These are phyloP conservation scores for Turnera subulata DNA, from an alignment of 345 rosid species.

Conservation along the genomic window DNA sequence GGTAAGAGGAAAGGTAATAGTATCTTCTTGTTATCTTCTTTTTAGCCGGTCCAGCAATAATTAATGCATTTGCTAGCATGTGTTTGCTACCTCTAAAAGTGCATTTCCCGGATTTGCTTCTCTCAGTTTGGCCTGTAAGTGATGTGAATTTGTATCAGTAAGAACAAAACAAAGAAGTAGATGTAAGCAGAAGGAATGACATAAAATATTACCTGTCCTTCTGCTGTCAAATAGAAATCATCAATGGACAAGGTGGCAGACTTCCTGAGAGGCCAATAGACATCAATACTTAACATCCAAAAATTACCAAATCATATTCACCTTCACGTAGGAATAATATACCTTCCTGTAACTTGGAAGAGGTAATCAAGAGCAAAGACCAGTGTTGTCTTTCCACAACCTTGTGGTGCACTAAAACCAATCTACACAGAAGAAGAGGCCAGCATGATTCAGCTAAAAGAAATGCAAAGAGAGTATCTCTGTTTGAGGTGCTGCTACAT, in stretches of 20 bases:
- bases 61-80: slow-evolving; percentile 1
- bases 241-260: slow-evolving; percentile 84
- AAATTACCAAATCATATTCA: slow-evolving; percentile 4
- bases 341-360: slow-evolving; percentile 74
- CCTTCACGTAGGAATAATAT: background rate
- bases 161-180: slow-evolving; percentile 10
- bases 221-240: slow-evolving; percentile 88
- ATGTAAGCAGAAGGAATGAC: slow-evolving; percentile 5
- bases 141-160: slow-evolving; percentile 15
- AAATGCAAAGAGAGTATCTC: too few relatives aligned
- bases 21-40: background rate
- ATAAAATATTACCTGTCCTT: slow-evolving; percentile 64
- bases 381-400: slow-evolving; percentile 98
- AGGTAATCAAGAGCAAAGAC: slow-evolving; percentile 93
- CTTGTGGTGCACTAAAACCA: slow-evolving; percentile 98
- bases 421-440: slow-evolving; percentile 39
- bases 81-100: slow-evolving; percentile 63
- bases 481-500: background rate
- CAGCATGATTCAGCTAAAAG: slow-evolving; percentile 5
- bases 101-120: slow-evolving; percentile 72
- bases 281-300: slow-evolving; percentile 3
- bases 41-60: background rate
- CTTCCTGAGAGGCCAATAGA: slow-evolving; percentile 46
- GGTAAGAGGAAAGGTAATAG: background rate
- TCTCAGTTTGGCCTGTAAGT: slow-evolving; percentile 65